These are phyloP conservation scores for Ogataea trehaloabstinens DNA, from an alignment of 805 yeast genomes.

Conservation along the genomic window DNA sequence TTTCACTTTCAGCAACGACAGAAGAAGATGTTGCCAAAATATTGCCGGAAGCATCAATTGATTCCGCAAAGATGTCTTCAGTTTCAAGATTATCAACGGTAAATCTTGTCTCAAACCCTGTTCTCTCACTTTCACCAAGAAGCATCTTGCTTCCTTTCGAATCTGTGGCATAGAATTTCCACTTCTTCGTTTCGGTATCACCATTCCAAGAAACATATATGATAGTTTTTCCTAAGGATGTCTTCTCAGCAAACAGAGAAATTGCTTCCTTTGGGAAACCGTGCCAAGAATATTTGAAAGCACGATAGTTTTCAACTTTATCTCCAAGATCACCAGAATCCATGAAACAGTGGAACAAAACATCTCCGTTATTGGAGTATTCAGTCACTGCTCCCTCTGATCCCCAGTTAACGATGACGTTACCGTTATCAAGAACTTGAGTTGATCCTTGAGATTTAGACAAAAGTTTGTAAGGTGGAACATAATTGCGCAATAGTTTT, in stretches of 20 bases:
- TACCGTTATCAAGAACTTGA: constrained; percentile 33
- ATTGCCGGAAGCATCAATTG: constrained; percentile 15
- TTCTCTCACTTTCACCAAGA: constrained; percentile 21
- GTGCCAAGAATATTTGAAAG: constrained; percentile 35
- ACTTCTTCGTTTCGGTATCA: constrained; percentile 33
- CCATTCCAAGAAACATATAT: constrained; percentile 39
- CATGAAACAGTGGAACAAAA: constrained; percentile 33
- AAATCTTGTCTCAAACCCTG: constrained; percentile 32
- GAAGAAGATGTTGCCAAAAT: constrained; percentile 17
- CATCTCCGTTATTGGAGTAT: constrained; percentile 27
- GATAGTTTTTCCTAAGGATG: constrained; percentile 18
- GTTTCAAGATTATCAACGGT: neutral
- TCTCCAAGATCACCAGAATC: constrained; percentile 31
- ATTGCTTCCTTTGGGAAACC: constrained; percentile 35
- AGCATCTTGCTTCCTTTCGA: constrained; percentile 10
- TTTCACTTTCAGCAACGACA: constrained; percentile 9
- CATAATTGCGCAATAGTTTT: constrained; percentile 17
- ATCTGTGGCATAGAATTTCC: constrained; percentile 28
- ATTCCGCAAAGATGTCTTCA: constrained; percentile 15
- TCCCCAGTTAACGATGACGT: constrained; percentile 38
- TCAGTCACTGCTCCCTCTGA: constrained; percentile 40
- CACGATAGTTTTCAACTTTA: constrained; percentile 34
- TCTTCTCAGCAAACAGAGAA: constrained; percentile 22
- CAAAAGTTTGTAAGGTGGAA: constrained; percentile 15
- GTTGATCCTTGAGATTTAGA: constrained; percentile 35